Base-by-base conservation (phyloP, 495 filamentous ascomycete species). In the Cercophora sp. region DNA sequence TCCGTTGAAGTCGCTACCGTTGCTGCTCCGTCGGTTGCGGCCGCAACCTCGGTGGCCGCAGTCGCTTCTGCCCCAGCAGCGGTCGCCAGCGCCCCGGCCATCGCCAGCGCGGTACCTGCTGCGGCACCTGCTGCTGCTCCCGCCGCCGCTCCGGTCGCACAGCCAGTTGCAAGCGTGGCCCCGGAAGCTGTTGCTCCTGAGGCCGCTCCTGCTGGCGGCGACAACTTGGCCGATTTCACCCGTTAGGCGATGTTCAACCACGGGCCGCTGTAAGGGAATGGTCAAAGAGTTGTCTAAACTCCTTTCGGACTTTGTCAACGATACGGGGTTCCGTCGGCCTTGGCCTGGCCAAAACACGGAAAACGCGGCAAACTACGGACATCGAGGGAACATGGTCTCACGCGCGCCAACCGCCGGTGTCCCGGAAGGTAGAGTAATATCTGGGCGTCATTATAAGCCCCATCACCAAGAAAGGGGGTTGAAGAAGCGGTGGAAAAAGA, bases 141-240 rank as follows among this genome's bases (percentile, higher is more conserved):
- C 22, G 46, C 42, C 15, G 39, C 51, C 10, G 46, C 50, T 5
- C 37, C 41, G 5, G 45, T 35, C 3, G 41, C 52, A 15, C 19
- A 29, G n/a, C 1, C 35, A 37, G 31, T 11, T 37, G n/a, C n/a
- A n/a, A n/a, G n/a, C n/a, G n/a, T n/a, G n/a, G n/a, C n/a, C n/a
- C n/a, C n/a, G n/a, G n/a, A n/a, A n/a, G 22, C 15, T 9, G 39
- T 46, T 31, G 54, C 57, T 37, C 43, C 26, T 11, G 40, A 49
- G n/a, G 51, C 50, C n/a, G 44, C 48, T 2, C 51, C 40, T 15
- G 40, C 43, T 18, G 54, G 19, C 2, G 50, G 41, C 9, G 58
- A 59, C 31, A 59, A 61, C 25, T 48, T 66, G 46, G 52, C 63
- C 0, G 60, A 66, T 36, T 60, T 66, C 47, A 66, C 63, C 2